A percentile compares a stretch with the other conserved stretches of the same genome.
These are phyloP conservation scores for Podospora fimiseda DNA, from an alignment of 495 filamentous ascomycete genomes.

Conservation along the genomic window DNA sequence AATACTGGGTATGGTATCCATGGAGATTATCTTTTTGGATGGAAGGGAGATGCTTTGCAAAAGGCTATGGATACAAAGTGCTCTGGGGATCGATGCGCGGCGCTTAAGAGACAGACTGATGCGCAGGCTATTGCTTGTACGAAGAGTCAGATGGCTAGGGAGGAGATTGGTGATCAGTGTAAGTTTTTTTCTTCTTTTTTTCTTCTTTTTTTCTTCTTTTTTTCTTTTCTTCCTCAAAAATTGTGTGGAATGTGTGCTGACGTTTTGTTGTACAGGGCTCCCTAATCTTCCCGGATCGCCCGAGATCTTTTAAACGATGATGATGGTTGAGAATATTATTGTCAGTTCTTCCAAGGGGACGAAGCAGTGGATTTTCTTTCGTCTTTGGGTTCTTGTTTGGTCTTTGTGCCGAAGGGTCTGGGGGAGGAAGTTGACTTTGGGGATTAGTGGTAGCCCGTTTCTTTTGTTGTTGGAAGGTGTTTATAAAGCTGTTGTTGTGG, in stretches of 20 bases:
- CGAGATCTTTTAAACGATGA: neutral
- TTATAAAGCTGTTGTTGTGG: no score
- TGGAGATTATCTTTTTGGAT: conserved; percentile 26
- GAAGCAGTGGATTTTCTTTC: no score
- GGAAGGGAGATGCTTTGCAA: conserved; percentile 40
- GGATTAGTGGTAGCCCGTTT: no score
- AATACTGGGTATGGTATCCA: conserved; percentile 22
- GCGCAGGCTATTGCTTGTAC: conserved; percentile 12
- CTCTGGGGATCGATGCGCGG: conserved; percentile 31
- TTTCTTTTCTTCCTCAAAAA: no score
- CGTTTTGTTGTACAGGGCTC: neutral
- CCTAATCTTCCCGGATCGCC: neutral
- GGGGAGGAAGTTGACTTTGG: no score
- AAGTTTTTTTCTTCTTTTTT: neutral
- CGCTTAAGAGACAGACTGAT: conserved; percentile 34
- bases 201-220: no score
- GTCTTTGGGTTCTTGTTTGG: no score
- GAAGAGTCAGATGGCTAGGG: conserved; percentile 7
- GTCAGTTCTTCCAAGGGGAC: no score
- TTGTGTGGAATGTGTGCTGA: neutral
- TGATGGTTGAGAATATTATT: no score
- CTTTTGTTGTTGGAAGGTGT: no score
- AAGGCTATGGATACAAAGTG: conserved; percentile 41
- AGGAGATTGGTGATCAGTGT: conserved; percentile 11
- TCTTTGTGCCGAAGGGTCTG: no score